Conservation (phyloP, 2,329 filamentous ascomycete species). For the Cladophialophora yegresii region DNA sequence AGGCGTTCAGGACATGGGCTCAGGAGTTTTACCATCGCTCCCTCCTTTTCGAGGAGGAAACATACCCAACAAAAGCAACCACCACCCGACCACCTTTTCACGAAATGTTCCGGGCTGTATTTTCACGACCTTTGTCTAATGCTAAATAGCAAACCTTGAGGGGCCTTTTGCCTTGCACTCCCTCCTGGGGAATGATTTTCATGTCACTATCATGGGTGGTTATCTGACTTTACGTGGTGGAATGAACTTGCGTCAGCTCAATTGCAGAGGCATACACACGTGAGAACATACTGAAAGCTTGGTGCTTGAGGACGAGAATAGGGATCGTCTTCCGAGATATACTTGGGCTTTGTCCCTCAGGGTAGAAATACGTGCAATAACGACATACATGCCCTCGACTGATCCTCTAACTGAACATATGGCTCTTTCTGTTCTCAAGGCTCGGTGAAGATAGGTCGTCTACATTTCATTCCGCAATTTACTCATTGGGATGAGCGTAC, state of each 20-base stretch:
- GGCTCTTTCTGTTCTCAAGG: not conserved
- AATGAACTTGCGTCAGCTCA: not conserved
- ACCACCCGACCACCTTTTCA: not conserved
- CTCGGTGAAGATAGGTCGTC: not conserved
- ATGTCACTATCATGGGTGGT: not conserved
- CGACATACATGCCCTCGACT: not conserved
- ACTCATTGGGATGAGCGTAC: not conserved
- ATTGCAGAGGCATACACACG: not conserved
- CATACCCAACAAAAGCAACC: slow-evolving; percentile 8
- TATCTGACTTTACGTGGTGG: not conserved
- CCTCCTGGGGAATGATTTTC: not conserved
- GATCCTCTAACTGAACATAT: not conserved
- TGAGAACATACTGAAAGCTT: not conserved
- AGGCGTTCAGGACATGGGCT: slow-evolving; percentile 18
- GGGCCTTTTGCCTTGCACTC: not conserved
- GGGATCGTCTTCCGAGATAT: not conserved
- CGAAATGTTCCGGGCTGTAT: slow-evolving; percentile 1
- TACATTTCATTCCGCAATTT: not conserved
- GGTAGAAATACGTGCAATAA: not conserved
- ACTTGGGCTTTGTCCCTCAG: not conserved
- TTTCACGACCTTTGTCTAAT: slow-evolving; percentile 11
- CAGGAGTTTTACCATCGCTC: not conserved
- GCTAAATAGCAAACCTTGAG: not conserved
- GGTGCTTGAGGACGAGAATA: not conserved
- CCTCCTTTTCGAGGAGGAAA: not conserved